Evolutionary conservation across 2,329 filamentous ascomycete species (phyloP), one percentile per base, ranked within the genome.

Genomic region (Penicillium thymicola): DNA sequence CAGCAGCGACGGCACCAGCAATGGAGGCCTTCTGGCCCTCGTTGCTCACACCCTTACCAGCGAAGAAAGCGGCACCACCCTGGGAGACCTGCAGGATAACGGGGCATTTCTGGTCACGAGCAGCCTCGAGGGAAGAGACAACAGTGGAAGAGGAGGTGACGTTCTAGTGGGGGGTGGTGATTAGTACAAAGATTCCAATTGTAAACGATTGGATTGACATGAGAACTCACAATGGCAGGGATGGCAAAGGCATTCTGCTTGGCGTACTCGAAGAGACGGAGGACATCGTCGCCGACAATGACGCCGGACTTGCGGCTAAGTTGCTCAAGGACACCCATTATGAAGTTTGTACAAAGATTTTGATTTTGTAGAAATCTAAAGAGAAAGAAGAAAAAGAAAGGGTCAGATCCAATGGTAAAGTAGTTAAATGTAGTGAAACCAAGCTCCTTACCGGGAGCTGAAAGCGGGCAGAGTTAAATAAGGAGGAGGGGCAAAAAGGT

Each of bases 11-110:
- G 75, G 90, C 82, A 75, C 94, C 94, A 57, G 88, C 87, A 73
- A 99, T 89, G 66, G 92, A 96, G 60, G 92, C 93, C 70, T 87
- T 82, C 81, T 97, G 94, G 80, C 92, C 83, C 62, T 81, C 79
- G 72, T 96, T 95, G 79, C 84, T 80, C 70, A 96, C 85, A 74
- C 89, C 91, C 85, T 93, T 93, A 78, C 90, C 92, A 69, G 89
- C 90, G 74, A 96, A 96, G 85, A 88, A 96, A 70, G 92, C 92
- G 63, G 91, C 89, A 79, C 92, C 92, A 72, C 94, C 94, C 79
- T 97, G 90, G 70, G 90, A 95, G 71, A 90, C 83, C 82, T 97
- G 94, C 67, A 97, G 86, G 78, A 97, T 89, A 79, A 97, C 88
- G 69, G 94, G 94, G 60, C 90, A 84, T 78, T 96, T 96, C 75